Evolutionary conservation across 2,329 filamentous ascomycete genomes (phyloP).

Genomic region (Mycosphaerelloides madeirae): DNA sequence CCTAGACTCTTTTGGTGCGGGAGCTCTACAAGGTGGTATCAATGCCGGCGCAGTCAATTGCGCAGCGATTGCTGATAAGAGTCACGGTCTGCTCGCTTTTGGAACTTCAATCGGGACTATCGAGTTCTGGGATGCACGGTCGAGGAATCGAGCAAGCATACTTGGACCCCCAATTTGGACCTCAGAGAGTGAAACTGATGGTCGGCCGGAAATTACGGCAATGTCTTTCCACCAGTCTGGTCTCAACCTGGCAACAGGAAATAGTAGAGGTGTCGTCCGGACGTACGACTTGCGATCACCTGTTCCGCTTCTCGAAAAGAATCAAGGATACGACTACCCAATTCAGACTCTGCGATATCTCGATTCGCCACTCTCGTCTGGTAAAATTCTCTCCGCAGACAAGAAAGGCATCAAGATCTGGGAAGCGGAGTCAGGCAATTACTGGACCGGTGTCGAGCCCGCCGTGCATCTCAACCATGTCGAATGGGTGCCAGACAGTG

Average conservation of each 20-base stretch:
- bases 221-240: constrained; percentile 81
- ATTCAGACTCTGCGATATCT: constrained; percentile 77
- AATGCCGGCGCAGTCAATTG: constrained; percentile 81
- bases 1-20: constrained; percentile 58
- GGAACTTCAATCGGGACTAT: constrained; percentile 93
- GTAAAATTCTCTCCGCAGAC: constrained; percentile 60
- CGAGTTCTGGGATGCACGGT: constrained; percentile 92
- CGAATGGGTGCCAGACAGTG: constrained; percentile 84
- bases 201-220: constrained; percentile 68
- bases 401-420: constrained; percentile 97
- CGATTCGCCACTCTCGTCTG: constrained; percentile 45
- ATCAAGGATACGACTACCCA: constrained; percentile 91
- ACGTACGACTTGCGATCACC: constrained; percentile 90
- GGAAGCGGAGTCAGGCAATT: constrained; percentile 74
- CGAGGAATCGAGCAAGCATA: constrained; percentile 73
- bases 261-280: constrained; percentile 81
- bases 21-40: constrained; percentile 80
- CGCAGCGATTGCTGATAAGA: constrained; percentile 78
- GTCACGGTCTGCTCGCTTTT: constrained; percentile 86
- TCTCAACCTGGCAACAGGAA: constrained; percentile 77
- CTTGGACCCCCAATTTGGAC: constrained; percentile 52
- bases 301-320: constrained; percentile 78
- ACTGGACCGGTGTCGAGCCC: constrained; percentile 95
- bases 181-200: constrained; percentile 25
- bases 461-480: constrained; percentile 93